Conservation (phyloP, 768 basidiomycete species). For the Lentinula sp. region DNA sequence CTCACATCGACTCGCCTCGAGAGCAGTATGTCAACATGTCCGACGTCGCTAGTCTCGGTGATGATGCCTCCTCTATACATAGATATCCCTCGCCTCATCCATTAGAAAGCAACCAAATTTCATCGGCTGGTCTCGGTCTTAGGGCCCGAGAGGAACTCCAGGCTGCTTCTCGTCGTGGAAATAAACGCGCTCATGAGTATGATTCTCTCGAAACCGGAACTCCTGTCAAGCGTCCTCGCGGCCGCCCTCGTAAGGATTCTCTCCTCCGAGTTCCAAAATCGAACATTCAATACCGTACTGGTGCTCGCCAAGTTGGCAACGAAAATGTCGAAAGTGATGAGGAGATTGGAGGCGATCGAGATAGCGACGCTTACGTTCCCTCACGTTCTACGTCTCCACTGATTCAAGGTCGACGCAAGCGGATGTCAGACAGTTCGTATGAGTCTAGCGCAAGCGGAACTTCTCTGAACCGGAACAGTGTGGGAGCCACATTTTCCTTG, state of each 20-base stretch:
- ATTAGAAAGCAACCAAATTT: not conserved
- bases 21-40: slow-evolving; percentile 5
- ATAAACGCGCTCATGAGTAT: not conserved
- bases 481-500: not conserved
- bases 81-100: not conserved
- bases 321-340: not conserved
- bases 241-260: not conserved
- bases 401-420: not conserved
- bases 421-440: not conserved
- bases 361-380: slow-evolving; percentile 1
- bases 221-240: not conserved
- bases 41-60: slow-evolving; percentile 2
- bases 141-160: too few relatives aligned
- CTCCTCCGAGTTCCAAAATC: not conserved
- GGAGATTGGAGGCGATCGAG: not conserved
- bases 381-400: not conserved
- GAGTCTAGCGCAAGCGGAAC: not conserved
- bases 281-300: not conserved
- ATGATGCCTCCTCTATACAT: not conserved
- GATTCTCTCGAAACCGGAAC: not conserved
- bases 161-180: not conserved
- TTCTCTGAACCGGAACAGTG: not conserved
- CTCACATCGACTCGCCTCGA: not conserved
- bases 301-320: not conserved
- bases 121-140: not conserved